A percentile compares a stretch with the other conserved stretches of the same genome.
Evolutionary conservation across 2,329 filamentous ascomycete genomes (phyloP).

Genomic region (Diaporthe sp.): DNA sequence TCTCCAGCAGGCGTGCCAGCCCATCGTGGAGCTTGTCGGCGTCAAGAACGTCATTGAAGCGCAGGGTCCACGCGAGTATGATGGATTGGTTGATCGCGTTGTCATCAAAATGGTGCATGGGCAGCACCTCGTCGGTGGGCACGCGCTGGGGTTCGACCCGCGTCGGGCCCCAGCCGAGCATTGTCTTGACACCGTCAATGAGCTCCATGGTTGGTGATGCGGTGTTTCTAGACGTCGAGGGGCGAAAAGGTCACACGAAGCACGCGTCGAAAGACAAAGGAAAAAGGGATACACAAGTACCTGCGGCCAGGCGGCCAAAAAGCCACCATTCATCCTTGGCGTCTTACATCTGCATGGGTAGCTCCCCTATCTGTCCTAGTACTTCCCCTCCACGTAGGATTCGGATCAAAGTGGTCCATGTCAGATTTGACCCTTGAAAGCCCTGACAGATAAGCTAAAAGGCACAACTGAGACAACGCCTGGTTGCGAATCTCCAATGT

Average conservation of each 20-base stretch:
- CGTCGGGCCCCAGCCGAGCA: slow-evolving; percentile 9
- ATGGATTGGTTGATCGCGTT: slow-evolving; percentile 45
- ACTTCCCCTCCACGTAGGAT: too few species aligned
- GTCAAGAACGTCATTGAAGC: slow-evolving; percentile 63
- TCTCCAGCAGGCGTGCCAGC: slow-evolving; percentile 55
- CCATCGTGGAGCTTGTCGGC: slow-evolving; percentile 52
- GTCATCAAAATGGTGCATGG: slow-evolving; percentile 52
- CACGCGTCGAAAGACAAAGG: background rate
- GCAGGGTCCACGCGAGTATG: slow-evolving; percentile 52
- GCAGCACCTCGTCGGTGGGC: slow-evolving; percentile 48
- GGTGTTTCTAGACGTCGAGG: background rate
- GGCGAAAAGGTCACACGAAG: background rate
- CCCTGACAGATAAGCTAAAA: too few species aligned
- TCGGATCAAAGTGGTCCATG: too few species aligned
- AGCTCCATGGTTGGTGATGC: background rate
- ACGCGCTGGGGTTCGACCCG: slow-evolving; percentile 26
- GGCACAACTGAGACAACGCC: too few species aligned
- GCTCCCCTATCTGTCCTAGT: too few species aligned
- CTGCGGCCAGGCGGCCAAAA: background rate
- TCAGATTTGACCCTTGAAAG: too few species aligned
- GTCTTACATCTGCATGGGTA: background rate
- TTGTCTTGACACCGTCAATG: background rate
- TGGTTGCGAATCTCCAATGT: too few species aligned
- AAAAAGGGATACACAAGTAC: background rate
- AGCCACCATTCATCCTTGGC: background rate